Base-by-base conservation (phyloP, 2,329 filamentous ascomycete genomes). In the Penicillium fuscoglaucum region DNA sequence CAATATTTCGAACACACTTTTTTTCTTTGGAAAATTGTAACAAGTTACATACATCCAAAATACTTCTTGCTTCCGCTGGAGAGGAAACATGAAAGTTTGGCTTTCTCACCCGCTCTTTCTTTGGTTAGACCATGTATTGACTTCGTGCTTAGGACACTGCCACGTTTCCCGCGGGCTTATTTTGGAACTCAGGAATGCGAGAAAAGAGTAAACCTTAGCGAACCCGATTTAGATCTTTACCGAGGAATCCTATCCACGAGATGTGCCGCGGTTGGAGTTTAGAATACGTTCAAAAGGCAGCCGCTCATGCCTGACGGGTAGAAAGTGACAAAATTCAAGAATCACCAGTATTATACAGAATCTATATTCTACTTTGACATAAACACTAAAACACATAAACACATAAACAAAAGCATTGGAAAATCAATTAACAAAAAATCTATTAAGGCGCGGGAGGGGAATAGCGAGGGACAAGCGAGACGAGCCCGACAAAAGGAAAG, bases 141-240 rank as follows among this genome's bases (percentile, higher is more conserved):
- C 39, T 47, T 33, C 15, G 28, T 31, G 50, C 49, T 43, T 43
- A 35, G 55, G 55, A 54, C 35, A 44, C 29, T 52, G 39, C 53
- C 53, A 57, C 55, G 55, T 57, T 57, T 47, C 28, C 35, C 49
- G 21, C 15, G 28, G 21, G 17, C 45, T 50, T 41, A 55, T 37
- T 44, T 54, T 24, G 12, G 26, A 46, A 46, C 26, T 9, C 37
- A 48, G 43, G 55, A 57, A 57, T 57, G 50, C 6, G 37, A 19
- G 26, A 48, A 48, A 39, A 37, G 28, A n/a, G 43, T 57, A 31
- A 48, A 29, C 2, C 29, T 26, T 48, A 33, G 50, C 43, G 50
- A 54, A 35, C n/a, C 21, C n/a, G 33, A 43, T 15, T 21, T 40
- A 4, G 37, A 24, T 41, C 17, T 48, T 40, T n/a, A 46, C 29